A percentile compares a stretch with the other conserved stretches of the same genome.
Conservation (phyloP, 2,329 filamentous ascomycete genomes). For the Penicillium glabrum region DNA sequence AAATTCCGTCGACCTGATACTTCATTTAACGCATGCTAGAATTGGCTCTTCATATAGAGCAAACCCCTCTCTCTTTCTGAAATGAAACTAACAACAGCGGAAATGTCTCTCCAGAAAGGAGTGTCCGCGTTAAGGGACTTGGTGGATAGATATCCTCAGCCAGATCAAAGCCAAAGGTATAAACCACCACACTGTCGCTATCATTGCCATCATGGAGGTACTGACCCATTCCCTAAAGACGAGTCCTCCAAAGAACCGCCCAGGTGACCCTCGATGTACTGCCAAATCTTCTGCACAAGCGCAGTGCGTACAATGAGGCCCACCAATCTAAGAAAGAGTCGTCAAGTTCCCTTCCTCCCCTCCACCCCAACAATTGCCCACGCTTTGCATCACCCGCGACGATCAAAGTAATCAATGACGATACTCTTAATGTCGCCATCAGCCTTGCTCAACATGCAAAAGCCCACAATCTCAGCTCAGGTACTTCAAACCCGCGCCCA, state of each 20-base stretch:
- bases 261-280: neutral
- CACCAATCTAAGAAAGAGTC: neutral
- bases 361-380: neutral
- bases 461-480: neutral
- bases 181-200: too few species aligned
- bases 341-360: fast-evolving
- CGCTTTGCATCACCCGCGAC: neutral
- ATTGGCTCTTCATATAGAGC: too few species aligned
- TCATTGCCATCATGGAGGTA: too few species aligned
- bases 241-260: neutral
- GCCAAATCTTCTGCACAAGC: neutral
- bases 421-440: neutral
- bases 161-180: too few species aligned
- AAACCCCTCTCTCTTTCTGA: too few species aligned
- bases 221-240: too few species aligned
- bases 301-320: neutral
- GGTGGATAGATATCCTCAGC: too few species aligned
- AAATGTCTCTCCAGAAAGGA: too few species aligned
- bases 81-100: too few species aligned
- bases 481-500: neutral
- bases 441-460: neutral
- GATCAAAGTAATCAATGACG: neutral
- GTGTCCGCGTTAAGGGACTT: neutral
- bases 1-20: too few species aligned
- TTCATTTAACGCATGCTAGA: too few species aligned